Conservation (phyloP, 2,329 filamentous ascomycete genomes). For the Venturia aucupariae region DNA sequence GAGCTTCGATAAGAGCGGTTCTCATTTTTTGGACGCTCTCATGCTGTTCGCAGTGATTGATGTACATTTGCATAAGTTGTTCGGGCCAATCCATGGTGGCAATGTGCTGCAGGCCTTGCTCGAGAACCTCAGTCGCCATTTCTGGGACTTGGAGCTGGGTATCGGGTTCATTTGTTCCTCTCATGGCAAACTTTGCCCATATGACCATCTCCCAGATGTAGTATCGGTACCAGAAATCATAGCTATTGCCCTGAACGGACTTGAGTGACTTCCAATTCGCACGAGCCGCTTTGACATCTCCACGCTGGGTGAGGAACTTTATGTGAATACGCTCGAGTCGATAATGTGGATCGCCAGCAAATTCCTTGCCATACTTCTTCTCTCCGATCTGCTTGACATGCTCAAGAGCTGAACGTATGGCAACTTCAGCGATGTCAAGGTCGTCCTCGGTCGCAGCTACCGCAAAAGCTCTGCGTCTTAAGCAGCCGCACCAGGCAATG, state of each 20-base stretch:
- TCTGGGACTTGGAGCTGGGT: slow-evolving; percentile 46
- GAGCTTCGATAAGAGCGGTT: slow-evolving; percentile 61
- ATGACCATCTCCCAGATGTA: slow-evolving; percentile 84
- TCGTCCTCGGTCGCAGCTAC: slow-evolving; percentile 64
- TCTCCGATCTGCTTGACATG: slow-evolving; percentile 71
- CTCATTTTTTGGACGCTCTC: slow-evolving; percentile 70
- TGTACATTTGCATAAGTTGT: slow-evolving; percentile 62
- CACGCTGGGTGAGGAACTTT: slow-evolving; percentile 79
- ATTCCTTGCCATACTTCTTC: slow-evolving; percentile 65
- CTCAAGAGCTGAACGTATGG: slow-evolving; percentile 75
- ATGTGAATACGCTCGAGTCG: slow-evolving; percentile 86
- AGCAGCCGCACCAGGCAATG: slow-evolving; percentile 86
- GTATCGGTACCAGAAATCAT: slow-evolving; percentile 89
- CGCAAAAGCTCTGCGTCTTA: slow-evolving; percentile 76
- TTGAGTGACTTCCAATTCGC: slow-evolving; percentile 66
- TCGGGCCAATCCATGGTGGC: slow-evolving; percentile 67
- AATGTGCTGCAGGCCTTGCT: slow-evolving; percentile 54
- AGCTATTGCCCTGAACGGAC: slow-evolving; percentile 62
- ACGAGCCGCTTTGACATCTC: slow-evolving; percentile 66
- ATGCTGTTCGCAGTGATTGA: slow-evolving; percentile 81
- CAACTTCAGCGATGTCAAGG: slow-evolving; percentile 80
- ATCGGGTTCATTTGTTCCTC: slow-evolving; percentile 41
- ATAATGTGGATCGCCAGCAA: slow-evolving; percentile 80
- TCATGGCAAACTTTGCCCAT: slow-evolving; percentile 50
- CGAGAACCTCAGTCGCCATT: slow-evolving; percentile 66